A percentile compares a stretch with the other conserved stretches of the same genome.
Conservation (phyloP, 179 eudicot genomes). For the Beta corolliflora region DNA sequence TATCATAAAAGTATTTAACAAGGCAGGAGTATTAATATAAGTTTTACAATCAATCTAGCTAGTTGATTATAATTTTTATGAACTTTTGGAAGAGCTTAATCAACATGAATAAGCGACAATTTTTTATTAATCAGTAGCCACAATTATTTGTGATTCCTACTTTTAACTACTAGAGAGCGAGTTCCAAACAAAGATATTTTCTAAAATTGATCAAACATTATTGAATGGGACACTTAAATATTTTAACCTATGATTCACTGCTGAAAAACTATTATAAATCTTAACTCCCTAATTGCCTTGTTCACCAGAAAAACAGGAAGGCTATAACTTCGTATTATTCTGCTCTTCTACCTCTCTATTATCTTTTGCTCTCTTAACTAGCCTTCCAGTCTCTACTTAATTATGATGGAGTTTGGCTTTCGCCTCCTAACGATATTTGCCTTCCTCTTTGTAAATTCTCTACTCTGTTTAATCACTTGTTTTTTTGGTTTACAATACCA, state of each 20-base stretch:
- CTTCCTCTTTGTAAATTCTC: constrained; percentile 27
- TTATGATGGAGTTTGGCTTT: constrained; percentile 27
- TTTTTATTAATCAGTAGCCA: too few species aligned
- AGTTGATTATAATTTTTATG: too few species aligned
- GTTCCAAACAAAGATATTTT: constrained; percentile 10
- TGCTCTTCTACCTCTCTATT: neutral
- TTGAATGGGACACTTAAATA: constrained; percentile 22
- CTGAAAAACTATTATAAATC: constrained; percentile 21
- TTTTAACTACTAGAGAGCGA: neutral
- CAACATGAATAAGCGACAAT: too few species aligned
- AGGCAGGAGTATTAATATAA: too few species aligned
- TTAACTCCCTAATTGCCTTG: neutral
- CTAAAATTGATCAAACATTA: neutral
- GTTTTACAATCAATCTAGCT: too few species aligned
- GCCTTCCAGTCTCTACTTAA: neutral
- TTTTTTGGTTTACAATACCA: too few species aligned
- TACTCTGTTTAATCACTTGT: neutral
- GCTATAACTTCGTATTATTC: neutral
- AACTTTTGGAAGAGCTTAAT: too few species aligned
- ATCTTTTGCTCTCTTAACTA: neutral
- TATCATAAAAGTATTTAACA: too few species aligned
- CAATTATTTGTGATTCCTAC: too few species aligned
- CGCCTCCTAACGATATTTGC: constrained; percentile 18
- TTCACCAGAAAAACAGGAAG: neutral
- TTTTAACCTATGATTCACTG: neutral